Base-by-base conservation (phyloP, 371 early-diverging fungal genomes). In the Apophysomyces variabilis region DNA sequence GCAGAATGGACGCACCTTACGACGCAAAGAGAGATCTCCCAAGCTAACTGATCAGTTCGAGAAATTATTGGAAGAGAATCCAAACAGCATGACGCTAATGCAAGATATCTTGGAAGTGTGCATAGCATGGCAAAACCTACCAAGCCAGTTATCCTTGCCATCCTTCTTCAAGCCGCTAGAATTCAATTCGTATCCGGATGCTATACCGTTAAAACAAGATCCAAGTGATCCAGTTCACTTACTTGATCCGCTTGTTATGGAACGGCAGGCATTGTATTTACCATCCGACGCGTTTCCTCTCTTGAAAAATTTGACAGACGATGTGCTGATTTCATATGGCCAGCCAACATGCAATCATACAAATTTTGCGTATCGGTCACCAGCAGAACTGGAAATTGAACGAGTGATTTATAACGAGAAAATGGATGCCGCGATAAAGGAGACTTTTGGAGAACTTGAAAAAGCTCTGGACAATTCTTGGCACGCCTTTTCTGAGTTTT, bases 261-360 rank as follows among this genome's bases (percentile, higher is more conserved):
- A 86, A 60, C 78, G 79, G 41, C 80, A 78, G 16, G 70, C 83
- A 4, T 67, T 90, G 44, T 78, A 86, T 50, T 74, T 92, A 66
- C 83, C 87, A 3, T 85, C 86, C 14, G 76, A 86, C 11, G 76
- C 79, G 38, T 92, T 91, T 58, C 84, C 85, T 41, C 70, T 89
- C 18, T 67, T 91, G 43, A 88, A 87, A 60, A 77, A 85, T 61
- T 82, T 90, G 63, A 89, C 90, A 37, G 85, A 84, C 36, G 84
- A 87, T 57, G 80, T 87, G 59, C 79, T 90, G 1, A 77, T 85
- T 14, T 87, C 87, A 47, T 90, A 90, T 67, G 83, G 86, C 61
- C 83, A 86, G 45, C 88, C 91, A 21, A 85, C 86, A 35, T 92
- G 92, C 70, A 74, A 87, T 58, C 92, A 92, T 68, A 81, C 77